phyloP scores from a whole-genome alignment of 2,329 filamentous ascomycete species.

The Thelonectria blattea region DNA sequence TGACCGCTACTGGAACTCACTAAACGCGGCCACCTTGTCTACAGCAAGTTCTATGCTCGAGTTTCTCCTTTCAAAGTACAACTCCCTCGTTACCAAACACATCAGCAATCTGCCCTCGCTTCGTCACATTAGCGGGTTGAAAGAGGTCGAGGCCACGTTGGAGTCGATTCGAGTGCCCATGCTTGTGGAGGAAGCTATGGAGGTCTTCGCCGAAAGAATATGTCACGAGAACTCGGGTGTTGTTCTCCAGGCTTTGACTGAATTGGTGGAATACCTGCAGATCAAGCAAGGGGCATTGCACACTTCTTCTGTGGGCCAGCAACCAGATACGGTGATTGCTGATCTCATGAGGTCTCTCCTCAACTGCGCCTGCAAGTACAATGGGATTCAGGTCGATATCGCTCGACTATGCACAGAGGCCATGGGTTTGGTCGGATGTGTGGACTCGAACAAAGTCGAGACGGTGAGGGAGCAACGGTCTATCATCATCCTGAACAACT shows the following conservation, averaged over 20 bases:
- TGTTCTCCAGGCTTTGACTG: slow-evolving; percentile 78
- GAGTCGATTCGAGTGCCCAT: slow-evolving; percentile 62
- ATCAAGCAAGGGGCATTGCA: slow-evolving; percentile 80
- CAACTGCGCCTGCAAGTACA: slow-evolving; percentile 84
- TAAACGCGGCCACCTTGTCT: slow-evolving; percentile 66
- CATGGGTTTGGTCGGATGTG: slow-evolving; percentile 85
- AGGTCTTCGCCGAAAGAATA: slow-evolving; percentile 75
- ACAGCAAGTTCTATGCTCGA: slow-evolving; percentile 68
- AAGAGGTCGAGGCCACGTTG: slow-evolving; percentile 70
- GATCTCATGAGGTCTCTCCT: slow-evolving; percentile 78
- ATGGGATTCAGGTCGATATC: slow-evolving; percentile 69
- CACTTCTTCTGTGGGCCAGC: slow-evolving; percentile 79
- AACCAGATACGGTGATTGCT: slow-evolving; percentile 77
- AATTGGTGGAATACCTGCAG: slow-evolving; percentile 76
- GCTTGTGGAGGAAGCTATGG: slow-evolving; percentile 63
- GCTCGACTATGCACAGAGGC: slow-evolving; percentile 78
- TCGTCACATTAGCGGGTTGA: slow-evolving; percentile 70
- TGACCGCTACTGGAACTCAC: slow-evolving; percentile 75
- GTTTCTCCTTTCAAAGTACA: slow-evolving; percentile 69
- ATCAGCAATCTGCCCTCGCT: slow-evolving; percentile 82
- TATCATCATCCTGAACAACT: slow-evolving; percentile 89
- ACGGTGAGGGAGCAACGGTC: slow-evolving; percentile 76
- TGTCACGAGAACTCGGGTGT: slow-evolving; percentile 86
- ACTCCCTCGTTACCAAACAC: slow-evolving; percentile 65
- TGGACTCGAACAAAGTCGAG: slow-evolving; percentile 91